Percentiles rank a stretch among this genome's conserved stretches.
These are phyloP conservation scores for Gastrolobium villosum DNA, from an alignment of 306 rosid genomes.

Conservation along the genomic window DNA sequence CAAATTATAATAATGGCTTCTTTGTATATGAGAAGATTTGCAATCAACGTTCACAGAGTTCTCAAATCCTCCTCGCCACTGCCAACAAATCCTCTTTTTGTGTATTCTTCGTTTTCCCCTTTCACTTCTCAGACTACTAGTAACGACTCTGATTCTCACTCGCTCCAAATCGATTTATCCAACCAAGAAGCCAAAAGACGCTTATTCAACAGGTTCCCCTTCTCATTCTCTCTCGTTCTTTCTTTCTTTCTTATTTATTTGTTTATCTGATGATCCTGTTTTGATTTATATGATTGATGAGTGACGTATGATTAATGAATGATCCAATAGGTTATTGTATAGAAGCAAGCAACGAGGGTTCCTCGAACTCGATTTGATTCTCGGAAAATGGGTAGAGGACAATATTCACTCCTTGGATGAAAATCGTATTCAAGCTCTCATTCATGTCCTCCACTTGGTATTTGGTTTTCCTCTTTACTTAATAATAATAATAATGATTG, in stretches of 20 bases:
- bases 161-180: constrained; percentile 67
- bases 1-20: constrained; percentile 51
- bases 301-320: background rate
- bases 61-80: constrained; percentile 48
- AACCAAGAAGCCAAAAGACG: constrained; percentile 79
- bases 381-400: constrained; percentile 95
- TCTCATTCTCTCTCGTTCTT: background rate
- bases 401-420: constrained; percentile 81
- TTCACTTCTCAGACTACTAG: constrained; percentile 47
- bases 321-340: constrained; percentile 63
- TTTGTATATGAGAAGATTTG: constrained; percentile 48
- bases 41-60: constrained; percentile 46
- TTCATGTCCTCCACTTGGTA: constrained; percentile 83
- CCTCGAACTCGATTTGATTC: constrained; percentile 86
- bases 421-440: constrained; percentile 65
- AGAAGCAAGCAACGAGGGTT: constrained; percentile 96
- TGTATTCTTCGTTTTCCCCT: constrained; percentile 38
- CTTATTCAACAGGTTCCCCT: constrained; percentile 69
- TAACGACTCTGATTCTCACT: constrained; percentile 38
- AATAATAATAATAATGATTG: too few relatives aligned
- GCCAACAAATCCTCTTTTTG: constrained; percentile 35
- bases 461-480: background rate
- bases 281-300: background rate
- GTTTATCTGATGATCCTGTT: background rate
- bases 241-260: background rate